Evolutionary conservation across 257 asterid genomes (phyloP).

Genomic region (Ilex asprella): DNA sequence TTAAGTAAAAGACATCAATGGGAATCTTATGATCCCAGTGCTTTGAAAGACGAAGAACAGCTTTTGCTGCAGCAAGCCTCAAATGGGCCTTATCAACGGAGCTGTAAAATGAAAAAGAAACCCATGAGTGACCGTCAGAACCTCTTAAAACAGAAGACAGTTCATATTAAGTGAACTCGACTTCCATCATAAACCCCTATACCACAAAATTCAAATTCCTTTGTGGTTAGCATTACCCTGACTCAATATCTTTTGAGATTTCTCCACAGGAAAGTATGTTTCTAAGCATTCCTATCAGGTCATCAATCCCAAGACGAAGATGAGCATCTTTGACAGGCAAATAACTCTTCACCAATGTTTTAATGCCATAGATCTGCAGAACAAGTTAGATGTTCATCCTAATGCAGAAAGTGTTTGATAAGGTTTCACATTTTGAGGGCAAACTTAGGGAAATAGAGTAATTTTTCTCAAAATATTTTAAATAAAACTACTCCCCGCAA

Average conservation of each 20-base stretch:
- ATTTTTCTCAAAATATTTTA: background rate
- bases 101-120: slow-evolving; percentile 39
- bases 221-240: slow-evolving; percentile 49
- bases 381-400: slow-evolving; percentile 4
- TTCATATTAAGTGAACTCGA: background rate
- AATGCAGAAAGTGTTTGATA: slow-evolving; percentile 10
- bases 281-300: slow-evolving; percentile 57
- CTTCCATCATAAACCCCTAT: background rate
- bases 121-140: slow-evolving; percentile 18
- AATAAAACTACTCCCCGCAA: slow-evolving; percentile 1
- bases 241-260: slow-evolving; percentile 53
- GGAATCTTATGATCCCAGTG: slow-evolving; percentile 97
- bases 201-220: slow-evolving; percentile 1
- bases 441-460: background rate
- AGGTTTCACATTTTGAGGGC: slow-evolving; percentile 6
- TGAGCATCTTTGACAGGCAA: slow-evolving; percentile 94
- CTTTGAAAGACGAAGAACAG: slow-evolving; percentile 90
- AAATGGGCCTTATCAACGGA: slow-evolving; percentile 81
- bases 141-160: background rate
- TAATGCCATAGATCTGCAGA: slow-evolving; percentile 83
- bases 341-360: slow-evolving; percentile 93
- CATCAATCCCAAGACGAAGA: slow-evolving; percentile 86
- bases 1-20: slow-evolving; percentile 63
- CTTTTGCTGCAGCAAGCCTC: slow-evolving; percentile 95
- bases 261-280: slow-evolving; percentile 75